Evolutionary conservation across 169 alveolate genomes (phyloP).

Genomic region (Cryptosporidium meleagridis): DNA sequence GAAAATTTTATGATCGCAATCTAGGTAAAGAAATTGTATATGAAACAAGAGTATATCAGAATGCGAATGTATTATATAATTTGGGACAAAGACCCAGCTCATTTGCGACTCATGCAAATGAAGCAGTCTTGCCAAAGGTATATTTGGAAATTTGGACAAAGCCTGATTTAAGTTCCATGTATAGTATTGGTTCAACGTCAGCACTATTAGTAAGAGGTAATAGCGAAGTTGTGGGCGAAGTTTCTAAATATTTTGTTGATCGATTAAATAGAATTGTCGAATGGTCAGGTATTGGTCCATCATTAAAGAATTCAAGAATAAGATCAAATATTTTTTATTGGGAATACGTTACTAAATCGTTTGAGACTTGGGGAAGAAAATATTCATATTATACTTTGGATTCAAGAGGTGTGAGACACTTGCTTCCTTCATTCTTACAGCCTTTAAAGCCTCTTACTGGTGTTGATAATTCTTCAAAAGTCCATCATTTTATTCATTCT

Average conservation of each 20-base stretch:
- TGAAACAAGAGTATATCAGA: constrained; percentile 69
- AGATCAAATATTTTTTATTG: constrained; percentile 63
- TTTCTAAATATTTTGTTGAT: constrained; percentile 29
- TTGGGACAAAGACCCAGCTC: constrained; percentile 42
- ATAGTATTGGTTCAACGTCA: not conserved
- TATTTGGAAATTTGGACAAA: constrained; percentile 71
- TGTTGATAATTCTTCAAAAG: constrained; percentile 47
- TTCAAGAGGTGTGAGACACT: constrained; percentile 71
- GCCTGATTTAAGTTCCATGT: constrained; percentile 41
- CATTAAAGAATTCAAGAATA: constrained; percentile 46
- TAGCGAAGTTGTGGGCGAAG: not conserved
- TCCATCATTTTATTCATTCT: constrained; percentile 70
- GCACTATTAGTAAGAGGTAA: not conserved
- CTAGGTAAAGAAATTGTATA: constrained; percentile 56
- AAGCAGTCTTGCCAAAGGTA: not conserved
- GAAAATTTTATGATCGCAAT: constrained; percentile 70
- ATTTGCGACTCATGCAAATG: not conserved
- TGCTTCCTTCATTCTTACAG: constrained; percentile 59
- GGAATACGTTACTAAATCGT: constrained; percentile 53
- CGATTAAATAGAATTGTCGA: constrained; percentile 25
- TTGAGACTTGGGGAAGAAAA: constrained; percentile 70
- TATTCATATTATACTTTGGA: constrained; percentile 66
- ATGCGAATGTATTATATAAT: constrained; percentile 20
- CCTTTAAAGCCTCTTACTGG: constrained; percentile 59
- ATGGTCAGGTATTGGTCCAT: constrained; percentile 67